phyloP scores from a whole-genome alignment of 2,329 filamentous ascomycete species.

The Pyrenophora seminiperda region DNA sequence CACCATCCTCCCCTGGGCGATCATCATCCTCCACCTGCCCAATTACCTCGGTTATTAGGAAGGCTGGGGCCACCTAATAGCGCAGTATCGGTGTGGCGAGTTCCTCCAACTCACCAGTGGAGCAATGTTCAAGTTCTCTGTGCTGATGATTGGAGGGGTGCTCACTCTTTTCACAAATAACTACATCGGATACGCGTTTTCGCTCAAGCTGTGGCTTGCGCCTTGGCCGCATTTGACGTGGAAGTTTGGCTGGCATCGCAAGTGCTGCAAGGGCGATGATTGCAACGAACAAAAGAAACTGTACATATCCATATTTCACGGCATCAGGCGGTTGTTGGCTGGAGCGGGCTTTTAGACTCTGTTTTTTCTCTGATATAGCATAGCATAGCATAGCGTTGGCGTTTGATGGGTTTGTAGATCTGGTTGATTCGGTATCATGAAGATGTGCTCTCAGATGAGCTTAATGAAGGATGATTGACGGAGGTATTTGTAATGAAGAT shows the following conservation, averaged over 20 bases:
- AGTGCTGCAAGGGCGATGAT: neutral
- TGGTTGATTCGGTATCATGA: too few relatives aligned
- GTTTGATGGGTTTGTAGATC: too few relatives aligned
- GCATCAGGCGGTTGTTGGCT: neutral
- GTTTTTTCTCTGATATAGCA: constrained; percentile 1
- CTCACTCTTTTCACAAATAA: constrained; percentile 4
- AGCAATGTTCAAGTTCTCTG: neutral
- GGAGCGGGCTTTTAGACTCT: neutral
- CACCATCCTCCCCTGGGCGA: constrained; percentile 7
- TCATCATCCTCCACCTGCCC: constrained; percentile 11
- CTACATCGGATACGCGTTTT: constrained; percentile 19
- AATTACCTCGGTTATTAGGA: constrained; percentile 7
- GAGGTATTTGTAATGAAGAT: too few relatives aligned
- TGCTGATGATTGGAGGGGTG: constrained; percentile 6
- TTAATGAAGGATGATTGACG: too few relatives aligned
- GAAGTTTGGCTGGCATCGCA: constrained; percentile 12
- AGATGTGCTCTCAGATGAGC: too few relatives aligned
- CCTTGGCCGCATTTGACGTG: constrained; percentile 9
- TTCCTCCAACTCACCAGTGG: neutral
- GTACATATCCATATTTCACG: neutral
- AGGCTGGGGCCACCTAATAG: neutral
- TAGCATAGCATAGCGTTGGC: constrained; percentile 17
- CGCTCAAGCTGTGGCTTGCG: constrained; percentile 19
- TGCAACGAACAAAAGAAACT: neutral
- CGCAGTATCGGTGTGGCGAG: neutral